phyloP scores from a whole-genome alignment of 140 eudicot genomes.

The Cichorium intybus region DNA sequence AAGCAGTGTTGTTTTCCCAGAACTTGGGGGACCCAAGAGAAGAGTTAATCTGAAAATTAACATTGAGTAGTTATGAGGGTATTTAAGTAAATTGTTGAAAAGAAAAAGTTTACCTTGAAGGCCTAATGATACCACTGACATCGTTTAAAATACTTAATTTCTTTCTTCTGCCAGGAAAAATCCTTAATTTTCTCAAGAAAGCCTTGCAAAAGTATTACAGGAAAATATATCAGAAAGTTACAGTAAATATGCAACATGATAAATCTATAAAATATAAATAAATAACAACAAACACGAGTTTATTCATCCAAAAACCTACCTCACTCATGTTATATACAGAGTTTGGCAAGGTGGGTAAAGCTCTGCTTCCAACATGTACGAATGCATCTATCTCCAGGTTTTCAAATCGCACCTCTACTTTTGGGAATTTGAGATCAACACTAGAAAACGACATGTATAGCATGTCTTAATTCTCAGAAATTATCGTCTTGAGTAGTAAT shows the following conservation, averaged over 20 bases:
- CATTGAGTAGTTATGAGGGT: neutral
- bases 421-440: conserved; percentile 85
- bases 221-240: conserved; percentile 18
- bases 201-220: conserved; percentile 35
- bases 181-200: conserved; percentile 60
- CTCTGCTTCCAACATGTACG: conserved; percentile 93
- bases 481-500: neutral
- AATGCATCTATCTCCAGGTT: conserved; percentile 71
- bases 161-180: conserved; percentile 61
- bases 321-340: conserved; percentile 75
- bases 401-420: conserved; percentile 79
- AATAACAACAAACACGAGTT: neutral
- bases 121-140: conserved; percentile 67
- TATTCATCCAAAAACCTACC: conserved; percentile 35
- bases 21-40: conserved; percentile 96
- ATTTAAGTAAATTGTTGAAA: neutral
- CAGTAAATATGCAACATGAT: neutral
- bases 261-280: neutral
- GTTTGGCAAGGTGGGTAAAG: conserved; percentile 91
- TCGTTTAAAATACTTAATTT: conserved; percentile 60
- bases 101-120: conserved; percentile 76
- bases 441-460: conserved; percentile 31
- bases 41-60: conserved; percentile 62
- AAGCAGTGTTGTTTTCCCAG: conserved; percentile 93
- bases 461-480: conserved; percentile 1